These are phyloP conservation scores for Tympanopsis confertula DNA, from an alignment of 2,329 filamentous ascomycete species.

Conservation along the genomic window DNA sequence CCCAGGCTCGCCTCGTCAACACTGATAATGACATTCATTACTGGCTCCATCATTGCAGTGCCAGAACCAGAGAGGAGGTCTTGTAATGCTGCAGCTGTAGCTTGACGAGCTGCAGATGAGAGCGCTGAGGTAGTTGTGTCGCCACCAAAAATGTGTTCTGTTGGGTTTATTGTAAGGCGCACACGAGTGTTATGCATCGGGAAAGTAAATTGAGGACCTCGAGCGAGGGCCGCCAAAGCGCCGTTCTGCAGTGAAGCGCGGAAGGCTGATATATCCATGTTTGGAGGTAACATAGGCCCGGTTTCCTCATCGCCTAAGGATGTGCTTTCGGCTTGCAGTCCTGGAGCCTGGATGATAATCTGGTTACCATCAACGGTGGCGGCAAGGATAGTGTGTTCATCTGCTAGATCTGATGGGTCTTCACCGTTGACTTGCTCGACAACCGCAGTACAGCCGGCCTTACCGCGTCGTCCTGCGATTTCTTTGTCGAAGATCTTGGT, in stretches of 20 bases:
- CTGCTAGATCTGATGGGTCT: too few relatives aligned
- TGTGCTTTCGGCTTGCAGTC: slow-evolving; percentile 23
- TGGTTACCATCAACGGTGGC: slow-evolving; percentile 37
- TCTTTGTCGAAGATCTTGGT: slow-evolving; percentile 49
- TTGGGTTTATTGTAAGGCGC: slow-evolving; percentile 39
- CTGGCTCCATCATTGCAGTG: slow-evolving; percentile 55
- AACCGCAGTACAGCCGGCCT: slow-evolving; percentile 45
- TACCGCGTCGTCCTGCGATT: slow-evolving; percentile 51
- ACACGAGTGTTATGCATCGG: slow-evolving; percentile 50
- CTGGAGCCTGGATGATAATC: slow-evolving; percentile 41
- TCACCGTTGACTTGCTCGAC: slow-evolving; percentile 25
- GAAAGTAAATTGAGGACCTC: slow-evolving; percentile 53
- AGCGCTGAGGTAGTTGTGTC: slow-evolving; percentile 52
- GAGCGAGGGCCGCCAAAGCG: slow-evolving; percentile 50
- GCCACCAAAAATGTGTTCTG: slow-evolving; percentile 40
- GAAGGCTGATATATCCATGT: slow-evolving; percentile 37
- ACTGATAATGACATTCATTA: slow-evolving; percentile 61
- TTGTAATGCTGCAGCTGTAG: slow-evolving; percentile 43
- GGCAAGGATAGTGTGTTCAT: too few relatives aligned
- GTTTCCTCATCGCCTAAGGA: slow-evolving; percentile 23
- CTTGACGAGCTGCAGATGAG: slow-evolving; percentile 47
- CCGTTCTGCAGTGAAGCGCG: slow-evolving; percentile 47
- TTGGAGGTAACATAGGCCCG: slow-evolving; percentile 31
- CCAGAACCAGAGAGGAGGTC: slow-evolving; percentile 23
- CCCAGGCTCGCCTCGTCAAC: slow-evolving; percentile 56